Evolutionary conservation across 2,329 filamentous ascomycete genomes (phyloP).

Genomic region (Mollisiaceae sp.): DNA sequence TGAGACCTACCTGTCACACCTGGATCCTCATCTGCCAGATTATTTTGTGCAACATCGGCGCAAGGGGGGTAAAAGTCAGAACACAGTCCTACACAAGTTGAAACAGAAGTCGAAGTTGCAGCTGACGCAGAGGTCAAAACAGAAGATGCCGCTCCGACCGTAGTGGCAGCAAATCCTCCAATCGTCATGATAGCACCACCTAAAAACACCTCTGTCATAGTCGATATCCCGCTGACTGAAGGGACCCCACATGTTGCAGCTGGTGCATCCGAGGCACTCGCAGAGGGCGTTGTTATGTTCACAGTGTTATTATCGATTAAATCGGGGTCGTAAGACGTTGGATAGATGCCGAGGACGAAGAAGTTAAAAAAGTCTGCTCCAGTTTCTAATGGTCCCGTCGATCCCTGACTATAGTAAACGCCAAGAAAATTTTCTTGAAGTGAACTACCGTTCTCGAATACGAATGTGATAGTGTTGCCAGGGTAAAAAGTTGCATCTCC

Average conservation of each 20-base stretch:
- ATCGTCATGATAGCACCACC: not conserved
- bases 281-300: conserved; percentile 4
- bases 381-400: conserved; percentile 38
- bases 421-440: conserved; percentile 43
- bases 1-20: conserved; percentile 26
- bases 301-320: conserved; percentile 6
- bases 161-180: not conserved
- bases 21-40: conserved; percentile 12
- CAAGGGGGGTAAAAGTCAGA: conserved; percentile 24
- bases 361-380: conserved; percentile 40
- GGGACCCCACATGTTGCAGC: conserved; percentile 8
- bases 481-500: conserved; percentile 46
- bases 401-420: conserved; percentile 34
- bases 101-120: not conserved
- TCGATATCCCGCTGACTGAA: not conserved
- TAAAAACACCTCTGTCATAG: not conserved
- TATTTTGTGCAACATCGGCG: conserved; percentile 14
- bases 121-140: not conserved
- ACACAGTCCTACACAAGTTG: not conserved
- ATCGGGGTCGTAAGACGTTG: conserved; percentile 29
- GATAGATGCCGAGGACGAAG: conserved; percentile 36
- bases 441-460: conserved; percentile 46
- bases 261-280: not conserved
- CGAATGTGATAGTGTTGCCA: conserved; percentile 43
- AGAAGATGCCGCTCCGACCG: not conserved